Percentiles rank a stretch among this genome's conserved stretches.
Evolutionary conservation across 352 stramenopile genomes (phyloP).

Genomic region (Pelagophyceae sp.): DNA sequence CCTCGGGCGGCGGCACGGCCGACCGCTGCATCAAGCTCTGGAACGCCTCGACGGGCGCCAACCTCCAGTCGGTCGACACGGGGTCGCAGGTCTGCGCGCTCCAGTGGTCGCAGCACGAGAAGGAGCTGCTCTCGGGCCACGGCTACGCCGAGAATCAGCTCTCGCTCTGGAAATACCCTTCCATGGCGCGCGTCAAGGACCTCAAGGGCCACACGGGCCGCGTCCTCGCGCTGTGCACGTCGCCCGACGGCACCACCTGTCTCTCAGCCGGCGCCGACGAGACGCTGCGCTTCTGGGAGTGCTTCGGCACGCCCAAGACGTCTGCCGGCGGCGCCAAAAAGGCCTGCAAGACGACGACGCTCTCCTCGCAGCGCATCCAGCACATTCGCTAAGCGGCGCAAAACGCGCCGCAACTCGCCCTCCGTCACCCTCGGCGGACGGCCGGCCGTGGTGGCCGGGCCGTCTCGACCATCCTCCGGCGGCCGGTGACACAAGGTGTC

Average conservation of each 20-base stretch:
- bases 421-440: too few relatives aligned
- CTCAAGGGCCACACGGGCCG: constrained; percentile 90
- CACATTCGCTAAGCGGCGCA: constrained; percentile 1
- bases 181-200: constrained; percentile 93
- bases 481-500: too few relatives aligned
- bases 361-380: neutral
- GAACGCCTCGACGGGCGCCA: constrained; percentile 79
- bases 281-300: constrained; percentile 97
- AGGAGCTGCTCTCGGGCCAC: constrained; percentile 88
- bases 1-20: constrained; percentile 89
- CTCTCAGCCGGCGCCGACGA: constrained; percentile 94
- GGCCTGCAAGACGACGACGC: neutral
- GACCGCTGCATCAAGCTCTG: constrained; percentile 99
- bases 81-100: constrained; percentile 94
- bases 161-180: constrained; percentile 97
- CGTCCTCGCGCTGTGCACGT: constrained; percentile 89
- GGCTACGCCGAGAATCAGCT: constrained; percentile 95
- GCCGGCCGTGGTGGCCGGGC: too few relatives aligned
- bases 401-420: too few relatives aligned
- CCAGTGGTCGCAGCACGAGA: constrained; percentile 78
- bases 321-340: neutral
- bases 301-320: constrained; percentile 66
- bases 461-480: too few relatives aligned
- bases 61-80: constrained; percentile 92
- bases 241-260: constrained; percentile 87